Percentiles rank a stretch among this genome's conserved stretches.
Evolutionary conservation across 805 yeast species (phyloP).

Genomic region (Middelhovenomyces tepae): DNA sequence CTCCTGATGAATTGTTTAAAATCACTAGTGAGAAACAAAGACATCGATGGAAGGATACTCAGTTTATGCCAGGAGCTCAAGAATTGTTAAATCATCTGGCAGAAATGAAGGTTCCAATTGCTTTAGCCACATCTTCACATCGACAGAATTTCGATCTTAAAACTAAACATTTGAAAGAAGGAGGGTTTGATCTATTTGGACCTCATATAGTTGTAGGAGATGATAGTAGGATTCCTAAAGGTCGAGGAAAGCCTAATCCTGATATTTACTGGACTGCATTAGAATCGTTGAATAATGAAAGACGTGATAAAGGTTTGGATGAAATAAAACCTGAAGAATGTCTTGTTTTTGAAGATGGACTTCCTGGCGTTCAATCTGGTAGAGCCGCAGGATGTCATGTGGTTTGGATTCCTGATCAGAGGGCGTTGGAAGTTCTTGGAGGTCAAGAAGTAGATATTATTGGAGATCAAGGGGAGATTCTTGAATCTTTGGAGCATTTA

Average conservation of each 20-base stretch:
- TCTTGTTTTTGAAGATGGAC: constrained; percentile 88
- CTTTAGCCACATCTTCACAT: constrained; percentile 82
- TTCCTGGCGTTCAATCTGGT: constrained; percentile 85
- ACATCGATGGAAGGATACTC: constrained; percentile 51
- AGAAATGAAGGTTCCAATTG: constrained; percentile 58
- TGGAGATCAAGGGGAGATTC: constrained; percentile 49
- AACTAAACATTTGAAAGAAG: constrained; percentile 55
- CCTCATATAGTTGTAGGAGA: constrained; percentile 79
- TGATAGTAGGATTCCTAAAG: constrained; percentile 70
- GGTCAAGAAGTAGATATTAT: constrained; percentile 39
- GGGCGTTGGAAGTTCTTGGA: constrained; percentile 49
- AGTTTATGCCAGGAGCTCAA: constrained; percentile 77
- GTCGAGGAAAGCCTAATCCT: constrained; percentile 89
- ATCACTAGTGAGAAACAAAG: constrained; percentile 46
- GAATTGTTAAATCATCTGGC: constrained; percentile 53
- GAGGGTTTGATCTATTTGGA: constrained; percentile 58
- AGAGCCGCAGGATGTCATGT: constrained; percentile 74
- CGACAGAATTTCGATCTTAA: constrained; percentile 54
- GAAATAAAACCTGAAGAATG: constrained; percentile 67
- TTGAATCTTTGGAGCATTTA: constrained; percentile 44
- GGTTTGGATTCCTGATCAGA: constrained; percentile 89
- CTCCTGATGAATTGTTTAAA: constrained; percentile 54
- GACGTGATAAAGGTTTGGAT: constrained; percentile 33
- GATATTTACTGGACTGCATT: constrained; percentile 87
- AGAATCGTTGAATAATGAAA: constrained; percentile 51